phyloP scores from a whole-genome alignment of 495 filamentous ascomycete species.

The Xylaria telfairii region DNA sequence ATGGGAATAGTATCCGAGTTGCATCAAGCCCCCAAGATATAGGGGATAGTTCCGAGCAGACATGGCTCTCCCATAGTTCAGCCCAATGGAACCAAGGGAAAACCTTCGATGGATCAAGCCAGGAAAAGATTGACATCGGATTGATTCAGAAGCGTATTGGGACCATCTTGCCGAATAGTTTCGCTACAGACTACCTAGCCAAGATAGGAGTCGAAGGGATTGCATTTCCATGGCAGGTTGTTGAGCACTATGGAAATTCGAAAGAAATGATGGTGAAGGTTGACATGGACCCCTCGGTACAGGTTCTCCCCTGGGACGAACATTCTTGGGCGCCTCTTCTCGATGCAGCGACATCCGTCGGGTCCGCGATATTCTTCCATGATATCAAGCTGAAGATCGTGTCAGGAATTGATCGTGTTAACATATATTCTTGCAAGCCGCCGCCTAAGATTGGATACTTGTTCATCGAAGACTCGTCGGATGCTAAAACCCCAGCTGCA shows the following conservation, averaged over 20 bases:
- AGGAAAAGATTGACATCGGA: constrained; percentile 28
- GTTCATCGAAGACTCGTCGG: constrained; percentile 33
- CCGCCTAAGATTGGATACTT: constrained; percentile 35
- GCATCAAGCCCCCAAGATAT: constrained; percentile 36
- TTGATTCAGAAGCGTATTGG: constrained; percentile 22
- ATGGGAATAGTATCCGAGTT: constrained; percentile 34
- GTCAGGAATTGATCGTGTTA: constrained; percentile 37
- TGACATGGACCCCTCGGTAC: constrained; percentile 31
- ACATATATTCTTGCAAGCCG: constrained; percentile 21
- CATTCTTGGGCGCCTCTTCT: constrained; percentile 52
- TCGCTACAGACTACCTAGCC: constrained; percentile 48
- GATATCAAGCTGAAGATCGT: constrained; percentile 49
- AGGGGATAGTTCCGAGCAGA: constrained; percentile 24
- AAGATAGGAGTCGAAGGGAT: constrained; percentile 49
- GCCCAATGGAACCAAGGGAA: constrained; percentile 18
- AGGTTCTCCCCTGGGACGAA: constrained; percentile 38
- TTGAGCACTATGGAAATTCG: constrained; percentile 44
- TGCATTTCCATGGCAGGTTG: constrained; percentile 52
- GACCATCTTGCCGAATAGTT: constrained; percentile 30
- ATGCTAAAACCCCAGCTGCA: constrained; percentile 17
- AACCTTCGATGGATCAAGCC: not conserved
- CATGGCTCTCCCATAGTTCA: constrained; percentile 49
- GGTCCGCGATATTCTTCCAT: constrained; percentile 50
- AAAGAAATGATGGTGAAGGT: constrained; percentile 52
- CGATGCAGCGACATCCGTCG: constrained; percentile 54